Evolutionary conservation across 2,329 filamentous ascomycete genomes (phyloP), one percentile per base, ranked within the genome.

Genomic region (Byssothecium circinans): DNA sequence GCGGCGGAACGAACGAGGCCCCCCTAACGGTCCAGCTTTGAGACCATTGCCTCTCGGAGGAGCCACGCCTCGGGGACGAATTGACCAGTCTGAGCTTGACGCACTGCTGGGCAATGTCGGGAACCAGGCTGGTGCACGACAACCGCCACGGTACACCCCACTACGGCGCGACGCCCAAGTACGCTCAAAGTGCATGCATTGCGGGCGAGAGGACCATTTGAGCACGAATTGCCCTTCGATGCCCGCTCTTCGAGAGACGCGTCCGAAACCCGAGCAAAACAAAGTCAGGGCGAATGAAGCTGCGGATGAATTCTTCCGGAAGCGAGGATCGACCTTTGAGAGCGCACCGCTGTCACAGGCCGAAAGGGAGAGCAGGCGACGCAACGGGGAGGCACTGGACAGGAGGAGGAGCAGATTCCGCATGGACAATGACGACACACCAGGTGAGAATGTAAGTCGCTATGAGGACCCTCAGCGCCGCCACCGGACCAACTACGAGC

Each of bases 381-480:
- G 64, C 23, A 53, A 55, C 17, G 43, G 46, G 2, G 45, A 43
- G 19, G 60, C 54, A 3, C 49, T 47, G 14, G 63, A 66, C 22
- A 52, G 60, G 45, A 58, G 62, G 30, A 55, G 57, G 29, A 54
- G 43, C 35, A 57, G 59, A n/a, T 69, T 69, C 29, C 56, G 51
- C 8, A 50, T 61, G 19, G 57, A 56, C 1, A 57, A 64, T 2
- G 58, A 62, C 4, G 14, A 14, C 29, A 30, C 27, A 7, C 49
- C 56, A 4, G 42, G 22, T 3, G 54, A 58, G 15, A 50, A 46
- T 19, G 59, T 52, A 37, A 67, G 68, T 22, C 59, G 60, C 18
- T 69, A 64, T 41, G 60, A 69, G 32, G 53, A 68, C 45, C 64
- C 66, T n/a, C 55, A 57, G 48, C 58, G 54, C 37, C 64, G 67